Conservation (phyloP, 1,284 basidiomycete genomes). For the Tilletiaria anomala region DNA sequence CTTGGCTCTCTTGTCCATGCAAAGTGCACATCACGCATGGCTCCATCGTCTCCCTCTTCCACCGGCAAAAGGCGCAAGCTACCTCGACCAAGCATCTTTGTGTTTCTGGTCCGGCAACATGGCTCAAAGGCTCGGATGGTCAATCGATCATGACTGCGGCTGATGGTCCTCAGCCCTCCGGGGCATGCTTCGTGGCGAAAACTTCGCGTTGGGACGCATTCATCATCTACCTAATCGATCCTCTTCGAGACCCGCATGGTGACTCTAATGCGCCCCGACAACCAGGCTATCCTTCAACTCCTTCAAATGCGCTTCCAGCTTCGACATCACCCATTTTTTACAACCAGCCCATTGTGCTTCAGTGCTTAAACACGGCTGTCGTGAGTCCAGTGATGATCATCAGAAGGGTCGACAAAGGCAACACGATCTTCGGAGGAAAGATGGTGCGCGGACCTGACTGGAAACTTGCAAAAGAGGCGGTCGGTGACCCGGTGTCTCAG, state of each 20-base stretch:
- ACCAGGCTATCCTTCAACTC: conserved; percentile 60
- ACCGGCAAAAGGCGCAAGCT: conserved; percentile 65
- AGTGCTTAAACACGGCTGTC: conserved; percentile 82
- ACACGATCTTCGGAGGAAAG: conserved; percentile 70
- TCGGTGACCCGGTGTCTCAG: conserved; percentile 85
- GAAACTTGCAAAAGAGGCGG: conserved; percentile 54
- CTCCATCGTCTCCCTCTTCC: conserved; percentile 84
- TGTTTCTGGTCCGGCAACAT: conserved; percentile 61
- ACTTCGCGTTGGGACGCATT: conserved; percentile 59
- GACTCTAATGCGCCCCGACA: neutral
- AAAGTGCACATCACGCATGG: conserved; percentile 77
- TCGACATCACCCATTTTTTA: conserved; percentile 54
- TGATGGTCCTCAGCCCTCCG: conserved; percentile 6
- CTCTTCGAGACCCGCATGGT: conserved; percentile 36
- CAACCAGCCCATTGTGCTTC: conserved; percentile 86
- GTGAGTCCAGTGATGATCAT: conserved; percentile 85
- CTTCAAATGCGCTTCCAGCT: conserved; percentile 65
- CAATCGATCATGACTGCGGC: conserved; percentile 21
- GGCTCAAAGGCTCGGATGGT: conserved; percentile 33
- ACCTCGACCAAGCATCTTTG: conserved; percentile 73
- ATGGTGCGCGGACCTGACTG: conserved; percentile 56
- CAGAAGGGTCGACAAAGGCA: conserved; percentile 79
- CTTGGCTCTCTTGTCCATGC: conserved; percentile 1
- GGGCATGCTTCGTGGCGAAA: conserved; percentile 42
- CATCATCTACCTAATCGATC: conserved; percentile 64